Base-by-base conservation (phyloP, 441 rosid species). In the Gossypium schwendimanii region DNA sequence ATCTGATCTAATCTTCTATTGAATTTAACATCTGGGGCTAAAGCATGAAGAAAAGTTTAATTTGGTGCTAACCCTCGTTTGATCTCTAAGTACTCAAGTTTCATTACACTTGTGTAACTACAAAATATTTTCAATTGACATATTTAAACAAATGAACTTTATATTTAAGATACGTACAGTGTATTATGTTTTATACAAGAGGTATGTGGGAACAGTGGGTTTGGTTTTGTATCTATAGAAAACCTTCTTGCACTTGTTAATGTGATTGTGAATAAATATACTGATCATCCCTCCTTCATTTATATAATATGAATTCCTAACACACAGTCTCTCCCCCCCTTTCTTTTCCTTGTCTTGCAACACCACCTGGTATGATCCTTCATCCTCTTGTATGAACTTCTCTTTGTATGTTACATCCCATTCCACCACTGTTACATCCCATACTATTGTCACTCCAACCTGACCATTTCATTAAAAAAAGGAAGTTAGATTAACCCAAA, bases 381-480 rank as follows among this genome's bases (percentile, higher is more conserved):
- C 93, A 57, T 87, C 89, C 0, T 85, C 87, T 1, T 88, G 93
- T 26, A 85, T 58, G 84, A 89, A 87, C 78, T 83, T 83, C 61
- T 89, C 89, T 78, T 75, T 85, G 67, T 78, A 85, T 1, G 54
- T 9, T 54, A 84, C 85, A 3, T 86, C 86, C 88, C 88, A 81
- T 77, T 87, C 89, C 12, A 84, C 84, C 71, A 84, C 86, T 0
- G 86, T 82, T 15, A 83, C 63, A 50, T 89, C 91, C 93, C 89
- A 87, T 0, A 72, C 53, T 31, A 87, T 20, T 3, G 84, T 85
- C 28, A 82, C 80, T 31, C 88, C 91, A 8, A 28, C 77, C 90
- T 87, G 11, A 28, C 45, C 26, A 49, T 50, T 45, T 10, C 59
- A 67, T 8, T 11, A 15, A 59, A 21, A 24, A 26, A 54, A 18